Evolutionary conservation across 306 rosid species (phyloP), one percentile per base, ranked within the genome.

Genomic region (Boehmeria nivea): DNA sequence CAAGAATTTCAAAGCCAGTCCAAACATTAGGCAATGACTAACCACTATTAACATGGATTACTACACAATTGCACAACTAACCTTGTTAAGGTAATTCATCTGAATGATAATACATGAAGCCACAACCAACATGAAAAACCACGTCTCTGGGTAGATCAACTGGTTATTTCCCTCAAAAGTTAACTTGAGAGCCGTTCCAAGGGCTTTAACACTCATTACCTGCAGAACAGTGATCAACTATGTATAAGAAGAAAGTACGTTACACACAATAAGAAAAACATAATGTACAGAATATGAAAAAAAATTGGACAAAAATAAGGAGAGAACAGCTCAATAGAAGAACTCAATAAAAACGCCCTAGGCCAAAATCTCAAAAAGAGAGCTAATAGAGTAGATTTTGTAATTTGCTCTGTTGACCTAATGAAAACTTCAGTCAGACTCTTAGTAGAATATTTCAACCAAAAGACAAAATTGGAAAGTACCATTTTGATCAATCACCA

Each of bases 191-290:
- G 95, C 81, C 59, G 86, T 88, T 60, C 97, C 97, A 39, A 88
- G 77, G 77, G 97, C 97, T 70, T 88, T 88, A 61, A 88, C 95
- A 70, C 97, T 85, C 97, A 88, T 85, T 63, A 88, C 97, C 97
- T 88, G 83, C 61, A 77, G 34, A 74, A 55, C 42, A 20, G 11
- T 21, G 11, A 7, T 20, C 21, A 11, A 36, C 8, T 1, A 6
- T 8, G 7, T 18, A 20, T n/a, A 26, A 11, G 6, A 6, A 64
- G 47, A 43, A 23, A 36, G 59, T 28, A 14, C 34, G 25, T n/a
- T n/a, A 12, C 2, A 49, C 45, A 46, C 49, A 18, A 25, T 16
- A 18, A 23, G 42, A 19, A 18, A 14, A 33, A 21, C 20, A 59
- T 31, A 24, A 10, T 18, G 4, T 40, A 10, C 8, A 40, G n/a